Evolutionary conservation across 2,329 filamentous ascomycete species (phyloP).

Genomic region (Aspergillus sp.): DNA sequence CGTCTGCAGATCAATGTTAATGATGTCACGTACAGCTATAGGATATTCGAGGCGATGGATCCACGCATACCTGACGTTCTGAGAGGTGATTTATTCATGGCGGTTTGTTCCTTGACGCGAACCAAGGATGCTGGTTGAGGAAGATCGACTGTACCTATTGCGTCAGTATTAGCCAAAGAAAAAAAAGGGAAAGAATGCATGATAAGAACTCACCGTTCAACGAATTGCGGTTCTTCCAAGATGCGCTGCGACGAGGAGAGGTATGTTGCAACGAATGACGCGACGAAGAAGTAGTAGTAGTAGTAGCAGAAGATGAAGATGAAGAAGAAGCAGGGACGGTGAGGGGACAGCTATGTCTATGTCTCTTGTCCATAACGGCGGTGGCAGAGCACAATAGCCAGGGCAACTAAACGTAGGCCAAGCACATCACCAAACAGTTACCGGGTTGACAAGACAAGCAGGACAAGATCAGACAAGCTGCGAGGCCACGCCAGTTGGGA

Average conservation of each 20-base stretch:
- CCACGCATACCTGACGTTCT: conserved; percentile 10
- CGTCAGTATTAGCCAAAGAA: background rate
- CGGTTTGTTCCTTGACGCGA: conserved; percentile 23
- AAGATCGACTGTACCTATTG: conserved; percentile 10
- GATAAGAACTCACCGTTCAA: conserved; percentile 1
- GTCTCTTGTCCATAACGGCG: conserved; percentile 1
- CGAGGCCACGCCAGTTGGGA: background rate
- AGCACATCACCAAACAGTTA: background rate
- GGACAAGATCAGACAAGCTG: background rate
- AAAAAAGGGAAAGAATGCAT: conserved; percentile 1
- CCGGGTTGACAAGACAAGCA: conserved; percentile 14
- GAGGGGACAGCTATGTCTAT: conserved; percentile 13
- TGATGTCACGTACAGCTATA: background rate
- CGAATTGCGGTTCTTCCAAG: conserved; percentile 10
- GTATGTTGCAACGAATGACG: conserved; percentile 18
- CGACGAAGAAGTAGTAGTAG: background rate
- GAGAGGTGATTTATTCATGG: conserved; percentile 25
- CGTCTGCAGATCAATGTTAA: conserved; percentile 9
- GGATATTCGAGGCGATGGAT: background rate
- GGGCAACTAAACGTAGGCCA: background rate
- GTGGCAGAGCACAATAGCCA: background rate
- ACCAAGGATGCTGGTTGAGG: conserved; percentile 22
- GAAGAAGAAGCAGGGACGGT: conserved; percentile 14
- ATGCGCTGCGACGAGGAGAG: conserved; percentile 9
- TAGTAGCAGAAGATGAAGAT: too few relatives aligned